A percentile compares a stretch with the other conserved stretches of the same genome.
phyloP scores from a whole-genome alignment of 179 eudicot genomes.

The Beta lomatogona region DNA sequence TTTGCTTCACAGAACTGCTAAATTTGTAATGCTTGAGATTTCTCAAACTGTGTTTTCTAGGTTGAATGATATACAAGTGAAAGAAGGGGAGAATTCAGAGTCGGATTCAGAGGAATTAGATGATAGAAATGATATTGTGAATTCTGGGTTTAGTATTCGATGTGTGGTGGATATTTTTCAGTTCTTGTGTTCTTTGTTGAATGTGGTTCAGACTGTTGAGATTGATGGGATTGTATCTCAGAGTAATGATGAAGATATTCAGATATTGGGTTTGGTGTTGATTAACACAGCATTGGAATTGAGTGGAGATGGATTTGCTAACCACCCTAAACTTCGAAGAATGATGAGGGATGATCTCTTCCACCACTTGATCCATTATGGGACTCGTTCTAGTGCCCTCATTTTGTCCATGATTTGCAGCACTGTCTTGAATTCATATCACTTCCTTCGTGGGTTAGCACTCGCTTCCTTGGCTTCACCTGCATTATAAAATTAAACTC shows the following conservation, averaged over 20 bases:
- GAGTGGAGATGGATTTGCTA: slow-evolving; percentile 79
- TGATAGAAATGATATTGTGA: slow-evolving; percentile 23
- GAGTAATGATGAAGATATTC: slow-evolving; percentile 75
- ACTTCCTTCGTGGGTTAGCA: slow-evolving; percentile 76
- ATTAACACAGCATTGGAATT: slow-evolving; percentile 78
- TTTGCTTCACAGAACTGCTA: slow-evolving; percentile 65
- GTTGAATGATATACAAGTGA: slow-evolving; percentile 60
- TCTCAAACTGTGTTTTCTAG: slow-evolving; percentile 63
- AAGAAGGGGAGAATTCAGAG: slow-evolving; percentile 60
- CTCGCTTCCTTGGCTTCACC: neutral
- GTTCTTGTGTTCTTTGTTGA: slow-evolving; percentile 84
- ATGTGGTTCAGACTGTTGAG: slow-evolving; percentile 68
- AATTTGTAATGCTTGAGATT: slow-evolving; percentile 78
- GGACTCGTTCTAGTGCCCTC: slow-evolving; percentile 64
- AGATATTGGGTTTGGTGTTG: slow-evolving; percentile 68
- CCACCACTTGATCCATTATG: slow-evolving; percentile 88
- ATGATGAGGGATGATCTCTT: slow-evolving; percentile 86
- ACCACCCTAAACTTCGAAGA: slow-evolving; percentile 78
- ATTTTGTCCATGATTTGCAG: slow-evolving; percentile 93
- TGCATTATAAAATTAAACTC: no score
- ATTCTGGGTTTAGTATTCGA: slow-evolving; percentile 58
- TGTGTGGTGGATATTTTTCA: slow-evolving; percentile 86
- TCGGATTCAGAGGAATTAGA: slow-evolving; percentile 62
- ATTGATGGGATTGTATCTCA: slow-evolving; percentile 51
- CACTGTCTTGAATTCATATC: slow-evolving; percentile 69